Conservation (phyloP, 192 early-diverging fungal genomes). For the Umbelopsis isabellina region DNA sequence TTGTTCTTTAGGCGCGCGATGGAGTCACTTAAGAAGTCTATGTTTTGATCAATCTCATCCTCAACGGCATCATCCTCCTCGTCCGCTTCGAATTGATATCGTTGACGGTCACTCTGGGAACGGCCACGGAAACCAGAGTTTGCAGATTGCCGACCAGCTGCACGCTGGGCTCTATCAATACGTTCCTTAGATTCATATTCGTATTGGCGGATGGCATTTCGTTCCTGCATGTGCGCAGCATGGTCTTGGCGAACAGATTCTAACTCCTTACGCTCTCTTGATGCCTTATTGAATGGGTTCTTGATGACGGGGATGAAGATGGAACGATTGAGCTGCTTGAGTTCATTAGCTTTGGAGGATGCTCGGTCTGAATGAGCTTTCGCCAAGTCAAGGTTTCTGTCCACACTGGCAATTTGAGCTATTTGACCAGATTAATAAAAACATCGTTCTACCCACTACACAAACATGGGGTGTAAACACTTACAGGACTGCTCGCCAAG, state of each 20-base stretch:
- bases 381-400: slow-evolving; percentile 69
- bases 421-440: background rate
- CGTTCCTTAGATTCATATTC: slow-evolving; percentile 64
- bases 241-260: slow-evolving; percentile 53
- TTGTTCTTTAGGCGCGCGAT: slow-evolving; percentile 61
- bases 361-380: slow-evolving; percentile 61
- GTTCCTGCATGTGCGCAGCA: slow-evolving; percentile 49
- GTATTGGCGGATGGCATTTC: slow-evolving; percentile 56
- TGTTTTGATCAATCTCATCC: slow-evolving; percentile 69
- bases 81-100: slow-evolving; percentile 70
- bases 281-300: slow-evolving; percentile 69
- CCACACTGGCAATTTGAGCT: slow-evolving; percentile 52
- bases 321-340: slow-evolving; percentile 72
- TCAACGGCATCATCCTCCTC: slow-evolving; percentile 69
- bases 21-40: slow-evolving; percentile 59
- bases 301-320: slow-evolving; percentile 72
- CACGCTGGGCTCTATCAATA: slow-evolving; percentile 51
- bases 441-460: background rate
- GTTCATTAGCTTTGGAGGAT: slow-evolving; percentile 52
- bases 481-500: slow-evolving; percentile 68
- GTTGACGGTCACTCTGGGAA: slow-evolving; percentile 52
- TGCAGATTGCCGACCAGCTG: slow-evolving; percentile 32
- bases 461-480: background rate
- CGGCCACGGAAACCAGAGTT: slow-evolving; percentile 51
- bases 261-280: slow-evolving; percentile 61